A percentile compares a stretch with the other conserved stretches of the same genome.
phyloP scores from a whole-genome alignment of 2,329 filamentous ascomycete species.

The Gaeumannomyces sp. region DNA sequence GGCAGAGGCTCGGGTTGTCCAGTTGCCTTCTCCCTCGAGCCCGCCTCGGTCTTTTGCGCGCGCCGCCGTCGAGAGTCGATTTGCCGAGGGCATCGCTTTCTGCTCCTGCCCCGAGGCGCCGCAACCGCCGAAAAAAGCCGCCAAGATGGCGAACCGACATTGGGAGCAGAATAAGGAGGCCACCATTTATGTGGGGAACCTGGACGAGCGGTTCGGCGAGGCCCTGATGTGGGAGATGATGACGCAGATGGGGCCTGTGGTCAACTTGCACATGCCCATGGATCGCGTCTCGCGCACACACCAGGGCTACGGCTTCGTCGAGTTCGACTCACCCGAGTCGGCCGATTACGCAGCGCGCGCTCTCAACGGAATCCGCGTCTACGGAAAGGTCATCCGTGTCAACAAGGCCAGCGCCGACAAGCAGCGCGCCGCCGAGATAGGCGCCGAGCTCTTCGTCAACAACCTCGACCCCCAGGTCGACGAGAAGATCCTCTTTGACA shows the following conservation, averaged over 20 bases:
- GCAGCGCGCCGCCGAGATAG: slow-evolving; percentile 86
- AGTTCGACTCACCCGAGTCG: slow-evolving; percentile 92
- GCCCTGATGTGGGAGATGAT: slow-evolving; percentile 94
- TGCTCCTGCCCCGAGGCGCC: too few species aligned
- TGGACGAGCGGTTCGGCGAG: slow-evolving; percentile 91
- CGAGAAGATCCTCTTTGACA: slow-evolving; percentile 94
- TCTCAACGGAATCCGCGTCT: slow-evolving; percentile 92
- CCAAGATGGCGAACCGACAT: slow-evolving; percentile 20
- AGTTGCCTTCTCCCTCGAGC: too few species aligned
- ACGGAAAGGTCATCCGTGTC: slow-evolving; percentile 89
- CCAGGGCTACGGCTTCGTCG: slow-evolving; percentile 98
- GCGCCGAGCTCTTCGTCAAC: slow-evolving; percentile 93
- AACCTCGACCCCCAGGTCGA: slow-evolving; percentile 93
- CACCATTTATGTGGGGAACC: slow-evolving; percentile 96
- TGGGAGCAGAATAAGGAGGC: slow-evolving; percentile 98
- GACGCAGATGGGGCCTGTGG: slow-evolving; percentile 94
- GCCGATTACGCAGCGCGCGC: slow-evolving; percentile 95
- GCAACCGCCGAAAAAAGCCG: slow-evolving; percentile 12
- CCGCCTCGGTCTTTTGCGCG: too few species aligned
- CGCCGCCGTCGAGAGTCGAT: neutral
- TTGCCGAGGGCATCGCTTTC: neutral
- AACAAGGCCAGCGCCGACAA: slow-evolving; percentile 93
- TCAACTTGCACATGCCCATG: slow-evolving; percentile 97
- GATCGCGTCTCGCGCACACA: slow-evolving; percentile 95
- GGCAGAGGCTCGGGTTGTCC: too few species aligned